Evolutionary conservation across 495 filamentous ascomycete species (phyloP).

Genomic region (Penicillium odoratum): DNA sequence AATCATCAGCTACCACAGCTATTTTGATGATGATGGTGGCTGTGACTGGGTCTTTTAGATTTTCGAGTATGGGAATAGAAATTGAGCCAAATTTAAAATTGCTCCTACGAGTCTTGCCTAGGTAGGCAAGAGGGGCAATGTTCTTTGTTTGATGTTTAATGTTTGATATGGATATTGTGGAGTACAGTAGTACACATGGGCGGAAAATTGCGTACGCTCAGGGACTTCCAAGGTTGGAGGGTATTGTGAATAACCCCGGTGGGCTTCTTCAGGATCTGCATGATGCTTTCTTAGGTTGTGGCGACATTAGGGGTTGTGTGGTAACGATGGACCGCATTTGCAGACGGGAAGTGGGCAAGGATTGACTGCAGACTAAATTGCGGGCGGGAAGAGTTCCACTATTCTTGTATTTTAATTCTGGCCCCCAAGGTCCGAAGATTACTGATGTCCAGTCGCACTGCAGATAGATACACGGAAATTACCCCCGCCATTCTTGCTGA

Average conservation of each 20-base stretch:
- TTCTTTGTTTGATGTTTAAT: neutral
- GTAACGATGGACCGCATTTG: neutral
- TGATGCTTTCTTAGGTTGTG: neutral
- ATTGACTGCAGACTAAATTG: neutral
- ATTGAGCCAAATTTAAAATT: neutral
- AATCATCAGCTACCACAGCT: neutral
- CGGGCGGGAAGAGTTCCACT: neutral
- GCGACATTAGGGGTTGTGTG: neutral
- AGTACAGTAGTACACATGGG: too few species aligned
- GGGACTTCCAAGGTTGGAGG: too few species aligned
- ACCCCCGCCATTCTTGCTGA: neutral
- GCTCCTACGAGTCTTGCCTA: slow-evolving; percentile 13
- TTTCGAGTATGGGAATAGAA: neutral
- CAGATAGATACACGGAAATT: neutral
- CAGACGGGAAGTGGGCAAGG: neutral
- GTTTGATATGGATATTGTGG: too few species aligned
- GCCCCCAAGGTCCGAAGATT: too few species aligned
- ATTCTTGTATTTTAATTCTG: too few species aligned
- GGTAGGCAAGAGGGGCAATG: neutral
- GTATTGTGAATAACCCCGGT: neutral
- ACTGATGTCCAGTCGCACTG: neutral
- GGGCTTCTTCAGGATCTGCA: neutral
- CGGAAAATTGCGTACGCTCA: too few species aligned
- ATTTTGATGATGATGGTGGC: neutral
- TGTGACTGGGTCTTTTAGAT: neutral